phyloP scores from a whole-genome alignment of 1,139 yeast genomes.

The Pichia sp. region DNA sequence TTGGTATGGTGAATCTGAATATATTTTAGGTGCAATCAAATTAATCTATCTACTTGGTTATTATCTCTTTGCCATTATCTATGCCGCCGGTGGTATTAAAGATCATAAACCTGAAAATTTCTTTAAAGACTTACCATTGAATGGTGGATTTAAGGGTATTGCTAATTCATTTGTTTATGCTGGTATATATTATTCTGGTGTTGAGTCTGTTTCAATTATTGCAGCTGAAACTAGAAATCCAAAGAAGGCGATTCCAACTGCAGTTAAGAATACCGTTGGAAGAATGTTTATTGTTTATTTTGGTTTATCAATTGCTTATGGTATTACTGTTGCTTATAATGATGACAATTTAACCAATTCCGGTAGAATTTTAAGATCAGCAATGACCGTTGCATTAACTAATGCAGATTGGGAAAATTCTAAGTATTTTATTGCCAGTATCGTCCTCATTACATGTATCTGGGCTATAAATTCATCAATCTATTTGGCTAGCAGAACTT shows the following conservation, averaged over 20 bases:
- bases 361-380: conserved; percentile 37
- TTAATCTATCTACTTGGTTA: conserved; percentile 50
- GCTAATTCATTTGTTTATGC: conserved; percentile 72
- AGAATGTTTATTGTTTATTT: conserved; percentile 53
- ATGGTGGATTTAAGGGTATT: conserved; percentile 61
- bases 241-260: conserved; percentile 52
- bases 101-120: conserved; percentile 47
- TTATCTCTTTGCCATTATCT: conserved; percentile 55
- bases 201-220: conserved; percentile 55
- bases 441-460: conserved; percentile 49
- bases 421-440: conserved; percentile 51
- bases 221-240: conserved; percentile 60
- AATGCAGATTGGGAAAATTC: conserved; percentile 51
- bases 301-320: conserved; percentile 54
- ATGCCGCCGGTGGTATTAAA: conserved; percentile 66
- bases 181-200: conserved; percentile 57
- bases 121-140: conserved; percentile 50
- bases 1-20: conserved; percentile 61
- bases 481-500: conserved; percentile 50
- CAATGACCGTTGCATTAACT: conserved; percentile 56
- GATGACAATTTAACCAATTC: conserved; percentile 36
- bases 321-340: conserved; percentile 54
- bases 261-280: conserved; percentile 56
- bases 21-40: conserved; percentile 52
- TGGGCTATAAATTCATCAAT: conserved; percentile 55